Conservation (phyloP, 169 alveolate genomes). For the Plasmodium reichenowi region DNA sequence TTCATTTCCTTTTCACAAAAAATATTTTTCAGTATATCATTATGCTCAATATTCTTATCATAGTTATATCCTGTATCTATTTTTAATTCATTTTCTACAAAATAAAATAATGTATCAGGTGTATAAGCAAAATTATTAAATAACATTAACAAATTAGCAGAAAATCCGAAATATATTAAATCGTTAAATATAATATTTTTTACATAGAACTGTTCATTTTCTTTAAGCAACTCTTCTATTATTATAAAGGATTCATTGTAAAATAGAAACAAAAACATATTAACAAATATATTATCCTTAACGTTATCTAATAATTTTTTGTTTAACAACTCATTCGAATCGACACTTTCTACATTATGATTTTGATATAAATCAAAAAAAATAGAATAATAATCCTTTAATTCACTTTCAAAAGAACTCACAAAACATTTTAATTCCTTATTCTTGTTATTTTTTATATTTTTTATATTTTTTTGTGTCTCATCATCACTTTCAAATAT, state of each 20-base stretch:
- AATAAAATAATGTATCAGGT: slow-evolving; percentile 42
- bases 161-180: slow-evolving; percentile 51
- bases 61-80: slow-evolving; percentile 21
- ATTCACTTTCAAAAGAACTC: slow-evolving; percentile 1
- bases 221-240: slow-evolving; percentile 33
- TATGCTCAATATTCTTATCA: slow-evolving; percentile 10
- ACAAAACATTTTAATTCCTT: not conserved
- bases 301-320: slow-evolving; percentile 17
- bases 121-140: slow-evolving; percentile 22
- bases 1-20: slow-evolving; percentile 1
- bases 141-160: slow-evolving; percentile 31
- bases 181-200: slow-evolving; percentile 61
- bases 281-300: slow-evolving; percentile 34
- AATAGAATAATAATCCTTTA: slow-evolving; percentile 26
- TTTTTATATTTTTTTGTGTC: not conserved
- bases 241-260: slow-evolving; percentile 58
- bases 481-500: not conserved
- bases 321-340: slow-evolving; percentile 9
- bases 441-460: not conserved
- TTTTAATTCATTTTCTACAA: slow-evolving; percentile 6
- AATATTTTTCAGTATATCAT: slow-evolving; percentile 1
- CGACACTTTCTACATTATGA: not conserved
- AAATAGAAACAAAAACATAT: slow-evolving; percentile 57
- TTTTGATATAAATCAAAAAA: slow-evolving; percentile 41
- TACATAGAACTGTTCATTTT: slow-evolving; percentile 27